A percentile compares a stretch with the other conserved stretches of the same genome.
Conservation (phyloP, 2,329 filamentous ascomycete species). For the Neocucurbitaria cava region DNA sequence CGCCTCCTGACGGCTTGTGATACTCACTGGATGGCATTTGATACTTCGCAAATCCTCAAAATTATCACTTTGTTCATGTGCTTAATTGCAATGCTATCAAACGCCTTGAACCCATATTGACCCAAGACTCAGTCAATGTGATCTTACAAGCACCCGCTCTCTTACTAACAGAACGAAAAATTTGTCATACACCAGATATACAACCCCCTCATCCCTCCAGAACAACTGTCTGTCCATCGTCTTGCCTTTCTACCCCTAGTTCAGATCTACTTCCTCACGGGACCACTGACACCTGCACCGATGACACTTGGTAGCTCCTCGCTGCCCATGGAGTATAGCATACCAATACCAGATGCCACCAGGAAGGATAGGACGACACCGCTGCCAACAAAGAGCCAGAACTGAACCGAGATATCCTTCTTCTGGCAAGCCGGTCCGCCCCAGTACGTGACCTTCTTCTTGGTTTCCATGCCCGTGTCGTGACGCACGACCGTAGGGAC, state of each 20-base stretch:
- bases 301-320: constrained; percentile 93
- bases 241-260: not conserved
- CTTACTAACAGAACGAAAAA: constrained; percentile 19
- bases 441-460: constrained; percentile 72
- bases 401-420: constrained; percentile 84
- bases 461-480: constrained; percentile 56
- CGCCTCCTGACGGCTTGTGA: not conserved
- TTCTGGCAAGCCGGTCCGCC: constrained; percentile 89
- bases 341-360: constrained; percentile 73
- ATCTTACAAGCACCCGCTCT: constrained; percentile 31
- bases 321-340: constrained; percentile 83
- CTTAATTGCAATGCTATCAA: constrained; percentile 41
- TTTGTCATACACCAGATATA: constrained; percentile 42
- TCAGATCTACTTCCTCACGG: constrained; percentile 52
- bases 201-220: constrained; percentile 12
- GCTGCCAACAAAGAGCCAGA: constrained; percentile 84
- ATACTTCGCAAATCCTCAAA: not conserved
- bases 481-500: constrained; percentile 62
- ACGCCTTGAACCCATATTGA: constrained; percentile 40
- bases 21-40: not conserved
- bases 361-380: constrained; percentile 73
- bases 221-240: not conserved
- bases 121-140: constrained; percentile 25
- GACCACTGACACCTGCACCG: constrained; percentile 86
- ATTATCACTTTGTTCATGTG: constrained; percentile 18